A percentile compares a stretch with the other conserved stretches of the same genome.
Conservation (phyloP, 306 rosid genomes). For the apple (Malus domestica) region ASM211411v1 NC_041798.1:31938501-31939000, state of each 20-base stretch:
- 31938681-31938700: neutral
- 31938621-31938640: neutral
- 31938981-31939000: conserved; percentile 10
- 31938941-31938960: neutral
- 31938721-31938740: neutral
- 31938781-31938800: too few relatives aligned
- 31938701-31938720: too few relatives aligned
- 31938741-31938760: neutral
- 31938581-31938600: neutral
- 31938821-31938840: neutral
- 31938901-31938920: neutral
- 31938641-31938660: neutral
- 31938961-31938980: conserved; percentile 3
- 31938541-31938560: neutral
- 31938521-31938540: neutral
- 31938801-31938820: neutral
- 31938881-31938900: too few relatives aligned
- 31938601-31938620: neutral
- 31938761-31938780: neutral
- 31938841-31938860: neutral
- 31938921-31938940: neutral
- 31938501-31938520: neutral
- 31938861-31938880: neutral
- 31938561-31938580: neutral
- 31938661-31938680: too few relatives aligned